Conservation (phyloP, 2,329 filamentous ascomycete genomes). For the Calonectria hawksworthii region DNA sequence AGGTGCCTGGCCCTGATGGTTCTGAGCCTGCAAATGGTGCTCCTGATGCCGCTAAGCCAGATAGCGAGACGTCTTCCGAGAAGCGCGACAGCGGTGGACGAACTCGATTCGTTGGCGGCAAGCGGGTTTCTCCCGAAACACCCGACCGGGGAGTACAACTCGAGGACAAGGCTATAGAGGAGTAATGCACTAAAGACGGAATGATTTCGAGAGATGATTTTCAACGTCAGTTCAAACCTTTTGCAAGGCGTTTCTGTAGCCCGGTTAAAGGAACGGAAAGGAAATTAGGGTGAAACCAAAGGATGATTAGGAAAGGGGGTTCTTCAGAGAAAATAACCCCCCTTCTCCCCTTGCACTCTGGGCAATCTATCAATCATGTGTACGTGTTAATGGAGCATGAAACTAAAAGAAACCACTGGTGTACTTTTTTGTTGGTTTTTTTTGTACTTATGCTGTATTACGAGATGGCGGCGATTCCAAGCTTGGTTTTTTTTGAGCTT, state of each 20-base stretch:
- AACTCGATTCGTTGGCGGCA: conserved; percentile 64
- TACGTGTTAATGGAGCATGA: conserved; percentile 50
- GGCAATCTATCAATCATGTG: conserved; percentile 40
- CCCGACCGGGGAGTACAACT: conserved; percentile 62
- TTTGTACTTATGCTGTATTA: conserved; percentile 48
- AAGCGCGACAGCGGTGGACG: conserved; percentile 77
- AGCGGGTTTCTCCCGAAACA: conserved; percentile 54
- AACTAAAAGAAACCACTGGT: conserved; percentile 44
- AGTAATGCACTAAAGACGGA: conserved; percentile 50
- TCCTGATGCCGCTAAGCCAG: conserved; percentile 43
- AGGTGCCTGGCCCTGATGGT: conserved; percentile 78
- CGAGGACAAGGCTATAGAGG: conserved; percentile 67
- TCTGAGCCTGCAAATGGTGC: conserved; percentile 60
- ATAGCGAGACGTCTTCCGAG: conserved; percentile 53
- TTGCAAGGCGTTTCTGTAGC: conserved; percentile 6
- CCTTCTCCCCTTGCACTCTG: conserved; percentile 11
- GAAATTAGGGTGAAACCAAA: background rate
- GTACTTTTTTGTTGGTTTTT: conserved; percentile 34
- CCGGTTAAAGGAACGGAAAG: background rate
- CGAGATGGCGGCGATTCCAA: conserved; percentile 44
- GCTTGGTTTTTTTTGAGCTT: conserved; percentile 35
- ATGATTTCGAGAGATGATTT: conserved; percentile 25
- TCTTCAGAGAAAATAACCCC: background rate
- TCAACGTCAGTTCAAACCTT: conserved; percentile 20
- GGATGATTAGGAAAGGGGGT: background rate